Conservation (phyloP, 257 asterid genomes). For the Rauvolfia tetraphylla region DNA sequence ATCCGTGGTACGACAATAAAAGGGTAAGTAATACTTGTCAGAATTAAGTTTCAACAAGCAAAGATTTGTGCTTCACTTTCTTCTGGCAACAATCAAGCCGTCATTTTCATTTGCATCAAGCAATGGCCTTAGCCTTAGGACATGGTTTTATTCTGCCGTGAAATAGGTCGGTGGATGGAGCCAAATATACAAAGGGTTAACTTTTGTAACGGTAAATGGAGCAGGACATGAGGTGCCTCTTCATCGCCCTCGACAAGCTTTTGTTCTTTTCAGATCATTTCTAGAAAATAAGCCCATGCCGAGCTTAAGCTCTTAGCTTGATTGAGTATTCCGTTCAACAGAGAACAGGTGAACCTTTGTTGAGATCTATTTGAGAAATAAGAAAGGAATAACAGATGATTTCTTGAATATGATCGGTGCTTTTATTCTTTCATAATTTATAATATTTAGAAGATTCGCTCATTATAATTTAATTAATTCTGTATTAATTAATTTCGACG, state of each 20-base stretch:
- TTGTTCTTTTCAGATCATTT: slow-evolving; percentile 65
- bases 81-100: background rate
- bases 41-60: background rate
- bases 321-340: no score
- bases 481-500: no score
- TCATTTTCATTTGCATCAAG: background rate
- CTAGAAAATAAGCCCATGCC: slow-evolving; percentile 78
- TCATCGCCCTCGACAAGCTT: slow-evolving; percentile 95
- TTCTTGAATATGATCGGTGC: no score
- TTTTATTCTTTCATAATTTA: no score
- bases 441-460: no score
- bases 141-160: background rate
- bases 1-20: slow-evolving; percentile 81
- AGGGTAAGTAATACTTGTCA: slow-evolving; percentile 46
- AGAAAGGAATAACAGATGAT: no score
- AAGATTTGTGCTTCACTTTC: background rate
- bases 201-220: slow-evolving; percentile 76
- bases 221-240: slow-evolving; percentile 99
- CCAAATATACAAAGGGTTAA: slow-evolving; percentile 85
- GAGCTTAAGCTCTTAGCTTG: slow-evolving; percentile 24
- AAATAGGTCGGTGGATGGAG: slow-evolving; percentile 98
- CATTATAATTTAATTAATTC: no score
- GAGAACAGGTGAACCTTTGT: no score
- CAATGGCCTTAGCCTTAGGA: background rate
- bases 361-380: no score